Percentiles rank a stretch among this genome's conserved stretches.
These are phyloP conservation scores for Paradendryphiella salina DNA, from an alignment of 2,329 filamentous ascomycete species.

Conservation along the genomic window DNA sequence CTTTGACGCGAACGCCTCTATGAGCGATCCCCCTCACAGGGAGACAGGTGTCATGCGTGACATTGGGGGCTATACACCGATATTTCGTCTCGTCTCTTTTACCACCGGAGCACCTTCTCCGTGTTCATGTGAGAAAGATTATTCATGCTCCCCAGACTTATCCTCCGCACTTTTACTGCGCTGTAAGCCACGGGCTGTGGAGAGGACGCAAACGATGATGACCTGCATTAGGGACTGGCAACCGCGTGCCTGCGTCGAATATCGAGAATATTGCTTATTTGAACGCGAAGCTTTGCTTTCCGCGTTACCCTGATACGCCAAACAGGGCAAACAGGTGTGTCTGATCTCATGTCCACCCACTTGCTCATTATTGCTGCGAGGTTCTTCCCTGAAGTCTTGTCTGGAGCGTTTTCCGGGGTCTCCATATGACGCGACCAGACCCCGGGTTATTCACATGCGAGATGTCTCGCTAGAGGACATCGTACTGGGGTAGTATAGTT, in stretches of 20 bases:
- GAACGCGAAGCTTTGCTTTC: not conserved
- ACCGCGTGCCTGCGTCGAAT: conserved; percentile 6
- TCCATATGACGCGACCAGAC: conserved; percentile 7
- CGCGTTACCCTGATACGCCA: not conserved
- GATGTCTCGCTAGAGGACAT: conserved; percentile 10
- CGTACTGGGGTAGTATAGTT: conserved; percentile 3
- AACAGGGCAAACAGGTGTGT: not conserved
- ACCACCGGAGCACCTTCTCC: conserved; percentile 10
- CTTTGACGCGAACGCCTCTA: conserved; percentile 4
- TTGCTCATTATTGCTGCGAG: not conserved
- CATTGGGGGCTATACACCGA: not conserved
- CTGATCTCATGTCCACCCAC: not conserved
- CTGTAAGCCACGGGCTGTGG: conserved; percentile 4
- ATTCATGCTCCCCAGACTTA: conserved; percentile 8
- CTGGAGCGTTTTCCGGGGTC: conserved; percentile 2
- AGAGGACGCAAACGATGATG: conserved; percentile 4
- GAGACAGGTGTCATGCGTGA: not conserved
- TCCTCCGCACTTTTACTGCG: conserved; percentile 2
- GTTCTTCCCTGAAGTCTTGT: conserved; percentile 2
- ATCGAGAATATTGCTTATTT: not conserved
- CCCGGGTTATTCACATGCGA: conserved; percentile 23
- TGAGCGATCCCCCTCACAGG: not conserved
- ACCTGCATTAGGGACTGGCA: conserved; percentile 3
- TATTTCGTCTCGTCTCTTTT: not conserved
- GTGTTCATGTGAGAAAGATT: not conserved